Base-by-base conservation (phyloP, 148 eudicot species). In the Suaeda aralocaspica region DNA sequence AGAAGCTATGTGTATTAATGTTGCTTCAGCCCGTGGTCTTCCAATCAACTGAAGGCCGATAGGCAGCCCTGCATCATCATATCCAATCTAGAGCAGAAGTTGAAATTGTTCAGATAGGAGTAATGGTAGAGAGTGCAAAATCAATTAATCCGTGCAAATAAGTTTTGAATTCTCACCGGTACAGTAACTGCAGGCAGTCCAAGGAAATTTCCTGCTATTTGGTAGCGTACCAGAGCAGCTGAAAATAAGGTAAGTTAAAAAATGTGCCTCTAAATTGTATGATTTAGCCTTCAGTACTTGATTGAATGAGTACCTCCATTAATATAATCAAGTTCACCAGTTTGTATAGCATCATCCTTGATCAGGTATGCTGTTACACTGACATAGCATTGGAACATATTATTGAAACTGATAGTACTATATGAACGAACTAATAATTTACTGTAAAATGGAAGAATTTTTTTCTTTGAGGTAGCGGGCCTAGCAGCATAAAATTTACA, bases 151-250 rank as follows among this genome's bases (percentile, higher is more conserved):
- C 41, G 8, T 36, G 41, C 41, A 36, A 36, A 3, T 36, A 64
- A 57, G 45, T n/a, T 2, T 50, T 18, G 19, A n/a, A 22, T 13
- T 66, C 84, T 69, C 79, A 94, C 99, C 11, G 99, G 99, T 21
- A 95, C 78, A 64, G 99, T 87, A 57, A 95, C 88, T 7, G 99
- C 99, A 19, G 99, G 99, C 75, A 95, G 73, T 64, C 99, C 99
- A 64, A 95, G 81, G 81, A 95, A 95, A 77, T 95, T 95, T 66
- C 97, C 99, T 56, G 99, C 83, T 72, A 95, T 89, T 66, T 72
- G 82, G 82, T 86, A 95, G 33, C 97, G 83, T 60, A 91, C 81
- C 64, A 91, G 84, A 58, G 97, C 92, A 77, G 96, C 99, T 95
- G 89, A 30, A 75, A 67, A 56, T 8, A 29, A 26, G 30, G 57